Evolutionary conservation across 306 rosid species (phyloP).

Genomic region (Vachellia collinsii): DNA sequence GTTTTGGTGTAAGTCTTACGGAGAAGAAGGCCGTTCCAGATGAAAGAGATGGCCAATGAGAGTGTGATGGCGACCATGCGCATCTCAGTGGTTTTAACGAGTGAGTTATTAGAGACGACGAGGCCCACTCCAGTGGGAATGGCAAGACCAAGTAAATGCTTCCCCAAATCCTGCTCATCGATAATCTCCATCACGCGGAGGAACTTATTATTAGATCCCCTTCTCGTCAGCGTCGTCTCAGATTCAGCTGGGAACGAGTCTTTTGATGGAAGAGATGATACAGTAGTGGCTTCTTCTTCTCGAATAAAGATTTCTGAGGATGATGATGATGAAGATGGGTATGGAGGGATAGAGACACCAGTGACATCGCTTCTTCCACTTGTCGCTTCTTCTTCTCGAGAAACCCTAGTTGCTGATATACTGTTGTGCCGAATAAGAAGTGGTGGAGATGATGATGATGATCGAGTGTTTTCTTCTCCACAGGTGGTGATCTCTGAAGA

Average conservation of each 20-base stretch:
- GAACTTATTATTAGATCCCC: neutral
- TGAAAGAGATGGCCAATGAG: neutral
- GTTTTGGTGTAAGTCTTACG: neutral
- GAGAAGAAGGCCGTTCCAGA: slow-evolving; percentile 18
- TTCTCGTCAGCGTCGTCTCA: neutral
- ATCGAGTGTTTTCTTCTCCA: too few relatives aligned
- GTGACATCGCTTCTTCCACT: too few relatives aligned
- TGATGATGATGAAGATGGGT: too few relatives aligned
- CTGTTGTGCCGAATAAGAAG: too few relatives aligned
- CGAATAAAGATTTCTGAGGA: too few relatives aligned
- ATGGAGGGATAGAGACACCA: too few relatives aligned
- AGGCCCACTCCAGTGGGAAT: neutral
- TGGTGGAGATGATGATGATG: too few relatives aligned
- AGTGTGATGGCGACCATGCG: neutral
- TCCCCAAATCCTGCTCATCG: slow-evolving; percentile 15
- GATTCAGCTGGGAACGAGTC: neutral
- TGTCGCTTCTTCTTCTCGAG: too few relatives aligned
- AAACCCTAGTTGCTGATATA: too few relatives aligned
- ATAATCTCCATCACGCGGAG: neutral
- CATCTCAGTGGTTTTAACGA: neutral
- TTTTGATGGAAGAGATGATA: too few relatives aligned
- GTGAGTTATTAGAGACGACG: neutral
- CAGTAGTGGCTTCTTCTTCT: too few relatives aligned
- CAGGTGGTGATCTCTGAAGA: too few relatives aligned
- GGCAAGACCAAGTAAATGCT: neutral